Base-by-base conservation (phyloP, 2,329 filamentous ascomycete genomes). In the Trichoderma simmonsii region DNA sequence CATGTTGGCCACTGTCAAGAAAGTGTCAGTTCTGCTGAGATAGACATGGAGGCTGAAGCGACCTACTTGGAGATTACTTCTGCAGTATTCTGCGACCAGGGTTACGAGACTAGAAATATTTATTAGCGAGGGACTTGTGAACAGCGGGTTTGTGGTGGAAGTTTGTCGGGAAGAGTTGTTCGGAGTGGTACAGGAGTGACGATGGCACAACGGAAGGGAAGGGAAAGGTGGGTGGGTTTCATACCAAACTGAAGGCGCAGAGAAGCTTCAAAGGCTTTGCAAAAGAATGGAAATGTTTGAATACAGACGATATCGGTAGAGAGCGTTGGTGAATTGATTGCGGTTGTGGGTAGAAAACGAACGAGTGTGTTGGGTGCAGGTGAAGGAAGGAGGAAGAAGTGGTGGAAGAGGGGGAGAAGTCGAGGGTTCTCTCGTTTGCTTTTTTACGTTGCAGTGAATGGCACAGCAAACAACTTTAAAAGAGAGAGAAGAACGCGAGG, bases 1-100 rank as follows among this genome's bases (percentile, higher is more conserved):
- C 74, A 77, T 76, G 39, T 72, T 73, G 59, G 77, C 73, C 76
- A 79, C 78, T 80, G 28, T 26, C 9, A 21, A 51, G 11, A 28
- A n/a, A 34, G 11, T 60, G 61, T 79, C 66, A 79, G 74, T 32
- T 26, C 18, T 36, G 32, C n/a, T 7, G 3, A 21, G 6, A 39
- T 26, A 28, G 18, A 24, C 32, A 6, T 43, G 1, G n/a, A 15
- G 65, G 32, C 6, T 43, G 51, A 60, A n/a, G 21, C 28, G 34
- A 36, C 57, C 48, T 39, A 57, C 67, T 68, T 62, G 43, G 34
- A 18, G 54, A 66, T 26, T 8, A 24, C 54, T 51, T 36, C 32
- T 34, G 26, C 26, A 1, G n/a, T 48, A 43, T 51, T 21, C 26
- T 43, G 6, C 18, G 36, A 26, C 24, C 32, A 34, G 36, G 59